Percentiles rank a stretch among this genome's conserved stretches.
Conservation (phyloP, 2,329 filamentous ascomycete genomes). For the Teratosphaeria gauchensis region DNA sequence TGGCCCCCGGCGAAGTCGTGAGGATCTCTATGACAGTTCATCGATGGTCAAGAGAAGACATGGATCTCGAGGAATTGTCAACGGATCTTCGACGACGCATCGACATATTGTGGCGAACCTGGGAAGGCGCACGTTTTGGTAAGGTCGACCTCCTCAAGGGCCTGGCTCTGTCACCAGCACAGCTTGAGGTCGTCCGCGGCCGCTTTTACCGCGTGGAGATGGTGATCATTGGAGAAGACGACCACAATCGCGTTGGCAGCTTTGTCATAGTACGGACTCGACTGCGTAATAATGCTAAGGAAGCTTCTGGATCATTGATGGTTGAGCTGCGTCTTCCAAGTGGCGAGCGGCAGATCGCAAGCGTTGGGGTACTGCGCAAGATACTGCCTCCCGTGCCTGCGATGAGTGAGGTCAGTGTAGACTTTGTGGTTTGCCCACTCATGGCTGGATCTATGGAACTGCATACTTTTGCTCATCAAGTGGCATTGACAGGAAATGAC, state of each 20-base stretch:
- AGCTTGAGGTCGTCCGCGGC: constrained; percentile 2
- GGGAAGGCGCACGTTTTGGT: constrained; percentile 1
- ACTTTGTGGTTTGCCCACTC: constrained; percentile 2
- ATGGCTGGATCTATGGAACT: background rate
- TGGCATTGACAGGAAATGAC: background rate
- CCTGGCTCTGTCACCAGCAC: background rate
- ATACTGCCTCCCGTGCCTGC: background rate
- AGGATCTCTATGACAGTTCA: background rate
- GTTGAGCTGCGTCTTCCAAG: background rate
- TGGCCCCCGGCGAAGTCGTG: background rate
- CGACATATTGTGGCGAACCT: constrained; percentile 2
- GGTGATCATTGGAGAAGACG: background rate
- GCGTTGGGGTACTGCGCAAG: background rate
- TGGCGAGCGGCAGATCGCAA: background rate
- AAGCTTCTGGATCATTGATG: background rate
- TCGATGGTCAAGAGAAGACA: background rate
- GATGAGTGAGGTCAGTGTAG: background rate
- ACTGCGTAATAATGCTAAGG: background rate
- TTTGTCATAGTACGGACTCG: background rate
- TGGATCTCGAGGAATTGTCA: background rate
- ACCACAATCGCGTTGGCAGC: background rate
- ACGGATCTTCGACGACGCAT: background rate
- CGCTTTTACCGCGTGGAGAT: background rate
- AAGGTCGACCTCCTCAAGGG: constrained; percentile 2
- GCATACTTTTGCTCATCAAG: background rate